Percentiles rank a stretch among this genome's conserved stretches.
Conservation (phyloP, 1,139 yeast genomes). For the Blastobotrys raffinosifermentans region DNA sequence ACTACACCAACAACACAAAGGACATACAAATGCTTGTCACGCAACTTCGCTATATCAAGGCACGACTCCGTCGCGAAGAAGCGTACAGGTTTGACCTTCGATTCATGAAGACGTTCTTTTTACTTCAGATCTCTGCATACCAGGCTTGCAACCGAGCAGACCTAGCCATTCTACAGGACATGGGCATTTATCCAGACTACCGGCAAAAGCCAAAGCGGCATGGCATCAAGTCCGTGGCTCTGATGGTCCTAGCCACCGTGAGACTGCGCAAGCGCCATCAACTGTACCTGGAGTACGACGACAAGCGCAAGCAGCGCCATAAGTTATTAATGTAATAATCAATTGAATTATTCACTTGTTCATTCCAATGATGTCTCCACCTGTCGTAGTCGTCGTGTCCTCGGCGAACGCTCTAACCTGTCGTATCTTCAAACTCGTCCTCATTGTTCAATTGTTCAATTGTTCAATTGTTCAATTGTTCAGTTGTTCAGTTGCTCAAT, state of each 20-base stretch:
- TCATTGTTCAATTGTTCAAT: no score
- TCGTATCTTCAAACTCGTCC: no score
- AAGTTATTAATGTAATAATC: background rate
- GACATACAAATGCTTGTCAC: conserved; percentile 16
- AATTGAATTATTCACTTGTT: no score
- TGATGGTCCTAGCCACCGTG: conserved; percentile 52
- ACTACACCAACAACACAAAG: conserved; percentile 6
- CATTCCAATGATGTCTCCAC: no score
- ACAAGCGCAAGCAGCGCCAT: conserved; percentile 6
- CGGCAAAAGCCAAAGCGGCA: conserved; percentile 23
- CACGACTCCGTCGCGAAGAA: conserved; percentile 25
- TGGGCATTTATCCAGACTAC: conserved; percentile 51
- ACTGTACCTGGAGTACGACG: conserved; percentile 10
- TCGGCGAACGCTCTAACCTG: no score
- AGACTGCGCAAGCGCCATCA: conserved; percentile 42
- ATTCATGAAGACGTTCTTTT: conserved; percentile 46
- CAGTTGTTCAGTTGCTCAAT: no score
- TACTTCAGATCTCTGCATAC: conserved; percentile 43
- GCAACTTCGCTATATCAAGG: conserved; percentile 21
- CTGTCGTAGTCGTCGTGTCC: no score
- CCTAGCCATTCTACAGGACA: conserved; percentile 40
- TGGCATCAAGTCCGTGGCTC: conserved; percentile 40
- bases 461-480: no score
- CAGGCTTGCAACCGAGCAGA: conserved; percentile 39
- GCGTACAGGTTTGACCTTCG: conserved; percentile 44